Conservation (phyloP, 495 filamentous ascomycete genomes). For the Talaromyces stipitatus region DNA sequence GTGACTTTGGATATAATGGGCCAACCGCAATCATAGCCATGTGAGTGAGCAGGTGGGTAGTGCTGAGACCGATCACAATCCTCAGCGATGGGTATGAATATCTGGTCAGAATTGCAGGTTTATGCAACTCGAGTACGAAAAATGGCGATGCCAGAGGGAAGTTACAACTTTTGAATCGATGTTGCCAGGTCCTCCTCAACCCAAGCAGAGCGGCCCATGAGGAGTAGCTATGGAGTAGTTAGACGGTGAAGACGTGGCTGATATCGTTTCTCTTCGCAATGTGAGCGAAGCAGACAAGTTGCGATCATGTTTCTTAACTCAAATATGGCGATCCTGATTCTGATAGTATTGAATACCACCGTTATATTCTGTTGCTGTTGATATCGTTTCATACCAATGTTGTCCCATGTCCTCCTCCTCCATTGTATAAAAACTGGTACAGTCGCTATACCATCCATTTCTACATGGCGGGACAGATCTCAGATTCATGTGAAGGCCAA, state of each 20-base stretch:
- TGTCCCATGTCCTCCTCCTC: neutral
- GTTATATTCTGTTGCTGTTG: neutral
- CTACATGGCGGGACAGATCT: slow-evolving; percentile 15
- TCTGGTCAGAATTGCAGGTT: too few relatives aligned
- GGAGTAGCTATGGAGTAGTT: neutral
- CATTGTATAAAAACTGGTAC: neutral
- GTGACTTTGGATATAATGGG: neutral
- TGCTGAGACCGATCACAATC: neutral
- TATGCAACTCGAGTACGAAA: too few relatives aligned
- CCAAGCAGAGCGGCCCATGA: slow-evolving; percentile 1
- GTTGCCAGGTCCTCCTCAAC: neutral
- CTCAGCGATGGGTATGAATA: neutral
- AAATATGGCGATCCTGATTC: neutral
- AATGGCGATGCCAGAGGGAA: neutral
- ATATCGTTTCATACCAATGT: neutral
- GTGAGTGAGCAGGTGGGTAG: neutral
- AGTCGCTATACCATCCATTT: neutral
- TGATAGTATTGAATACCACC: neutral
- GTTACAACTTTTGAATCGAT: neutral
- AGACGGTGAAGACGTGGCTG: neutral
- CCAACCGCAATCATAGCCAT: neutral
- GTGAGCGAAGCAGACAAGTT: neutral
- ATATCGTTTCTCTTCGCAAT: neutral
- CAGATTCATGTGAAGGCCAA: slow-evolving; percentile 11
- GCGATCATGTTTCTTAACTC: neutral